These are phyloP conservation scores for Aspergillus sp. DNA, from an alignment of 2,329 filamentous ascomycete genomes.

Conservation along the genomic window DNA sequence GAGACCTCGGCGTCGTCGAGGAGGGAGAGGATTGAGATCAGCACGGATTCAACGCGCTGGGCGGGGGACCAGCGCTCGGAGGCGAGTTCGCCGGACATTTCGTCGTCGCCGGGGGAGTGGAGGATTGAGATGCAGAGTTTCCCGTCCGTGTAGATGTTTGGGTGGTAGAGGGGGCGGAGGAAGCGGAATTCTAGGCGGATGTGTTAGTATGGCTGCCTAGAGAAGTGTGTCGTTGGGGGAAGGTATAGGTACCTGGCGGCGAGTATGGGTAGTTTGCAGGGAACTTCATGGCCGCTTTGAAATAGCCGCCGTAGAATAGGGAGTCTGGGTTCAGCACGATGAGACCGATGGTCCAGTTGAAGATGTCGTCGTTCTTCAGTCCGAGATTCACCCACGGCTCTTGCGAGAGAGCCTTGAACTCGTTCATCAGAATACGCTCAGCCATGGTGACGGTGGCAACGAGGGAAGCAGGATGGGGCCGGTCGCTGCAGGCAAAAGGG, in stretches of 20 bases:
- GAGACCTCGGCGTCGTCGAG: conserved; percentile 92
- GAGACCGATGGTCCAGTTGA: conserved; percentile 82
- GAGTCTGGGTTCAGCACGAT: conserved; percentile 93
- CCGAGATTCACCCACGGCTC: conserved; percentile 95
- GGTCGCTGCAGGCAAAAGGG: background rate
- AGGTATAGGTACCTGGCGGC: conserved; percentile 60
- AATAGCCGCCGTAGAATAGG: conserved; percentile 88
- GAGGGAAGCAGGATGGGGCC: conserved; percentile 1
- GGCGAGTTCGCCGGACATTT: conserved; percentile 85
- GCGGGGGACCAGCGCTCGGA: conserved; percentile 93
- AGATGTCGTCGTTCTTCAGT: conserved; percentile 78
- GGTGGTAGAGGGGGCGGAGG: conserved; percentile 76
- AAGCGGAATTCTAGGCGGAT: conserved; percentile 72
- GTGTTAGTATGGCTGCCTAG: background rate
- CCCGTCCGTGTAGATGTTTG: conserved; percentile 90
- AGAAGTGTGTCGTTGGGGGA: background rate
- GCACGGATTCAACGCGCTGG: conserved; percentile 89
- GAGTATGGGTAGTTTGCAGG: conserved; percentile 84
- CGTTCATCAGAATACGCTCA: conserved; percentile 83
- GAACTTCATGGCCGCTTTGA: conserved; percentile 86
- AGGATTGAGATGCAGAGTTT: conserved; percentile 95
- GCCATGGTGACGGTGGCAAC: conserved; percentile 45
- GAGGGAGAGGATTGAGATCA: conserved; percentile 87
- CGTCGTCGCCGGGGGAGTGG: conserved; percentile 86
- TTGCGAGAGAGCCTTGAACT: conserved; percentile 76